Percentiles rank a stretch among this genome's conserved stretches.
phyloP scores from a whole-genome alignment of 2,329 filamentous ascomycete species.

The Clathrospora elynae region DNA sequence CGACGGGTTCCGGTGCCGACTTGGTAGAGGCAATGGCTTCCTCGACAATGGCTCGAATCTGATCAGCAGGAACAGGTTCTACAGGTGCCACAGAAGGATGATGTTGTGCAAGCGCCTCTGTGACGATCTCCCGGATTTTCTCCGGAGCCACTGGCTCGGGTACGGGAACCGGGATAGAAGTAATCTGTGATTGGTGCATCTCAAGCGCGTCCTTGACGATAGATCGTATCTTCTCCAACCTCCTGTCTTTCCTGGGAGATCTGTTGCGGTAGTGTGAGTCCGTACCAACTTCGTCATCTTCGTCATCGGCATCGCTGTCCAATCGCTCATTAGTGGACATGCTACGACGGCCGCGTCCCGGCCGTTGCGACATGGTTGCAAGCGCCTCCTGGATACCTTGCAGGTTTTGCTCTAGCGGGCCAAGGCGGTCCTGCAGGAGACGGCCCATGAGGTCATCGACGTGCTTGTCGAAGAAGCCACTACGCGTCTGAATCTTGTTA shows the following conservation, averaged over 20 bases:
- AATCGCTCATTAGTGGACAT: constrained; percentile 68
- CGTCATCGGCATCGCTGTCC: constrained; percentile 92
- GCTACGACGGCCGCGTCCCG: constrained; percentile 64
- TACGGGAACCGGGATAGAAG: constrained; percentile 33
- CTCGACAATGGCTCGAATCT: constrained; percentile 67
- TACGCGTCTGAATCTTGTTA: constrained; percentile 78
- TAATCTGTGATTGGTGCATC: constrained; percentile 48
- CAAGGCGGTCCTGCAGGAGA: constrained; percentile 75
- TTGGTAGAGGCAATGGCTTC: constrained; percentile 64
- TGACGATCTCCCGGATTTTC: constrained; percentile 66
- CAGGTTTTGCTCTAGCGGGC: constrained; percentile 80
- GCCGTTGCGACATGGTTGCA: constrained; percentile 59
- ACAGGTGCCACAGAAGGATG: constrained; percentile 34
- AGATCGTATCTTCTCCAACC: constrained; percentile 74
- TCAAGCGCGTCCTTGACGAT: constrained; percentile 67
- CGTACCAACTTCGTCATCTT: constrained; percentile 73
- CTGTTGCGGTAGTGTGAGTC: constrained; percentile 65
- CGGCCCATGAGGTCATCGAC: constrained; percentile 85
- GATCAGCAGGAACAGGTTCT: constrained; percentile 62
- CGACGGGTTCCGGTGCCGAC: constrained; percentile 21
- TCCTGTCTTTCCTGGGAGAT: constrained; percentile 79
- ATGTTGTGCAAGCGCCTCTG: constrained; percentile 66
- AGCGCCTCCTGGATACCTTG: constrained; percentile 75
- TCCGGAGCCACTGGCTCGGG: constrained; percentile 60
- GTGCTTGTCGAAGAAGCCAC: constrained; percentile 87